These are phyloP conservation scores for Kluyveromyces aestuarii DNA, from an alignment of 805 yeast species.

Conservation along the genomic window DNA sequence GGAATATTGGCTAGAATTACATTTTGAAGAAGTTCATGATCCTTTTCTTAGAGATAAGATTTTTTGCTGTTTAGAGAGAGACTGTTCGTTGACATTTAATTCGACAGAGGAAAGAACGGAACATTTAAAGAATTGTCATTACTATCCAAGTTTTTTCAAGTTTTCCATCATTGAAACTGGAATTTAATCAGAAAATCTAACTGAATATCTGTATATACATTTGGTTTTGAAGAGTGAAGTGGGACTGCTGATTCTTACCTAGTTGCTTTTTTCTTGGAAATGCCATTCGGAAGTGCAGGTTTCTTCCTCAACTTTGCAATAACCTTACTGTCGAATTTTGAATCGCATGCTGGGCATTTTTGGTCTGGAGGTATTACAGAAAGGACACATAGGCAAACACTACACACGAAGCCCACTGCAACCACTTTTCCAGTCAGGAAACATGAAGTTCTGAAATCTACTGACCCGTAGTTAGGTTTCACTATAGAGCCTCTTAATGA, in stretches of 20 bases:
- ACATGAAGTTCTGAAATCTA: constrained; percentile 92
- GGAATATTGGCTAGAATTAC: constrained; percentile 35
- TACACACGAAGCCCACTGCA: constrained; percentile 90
- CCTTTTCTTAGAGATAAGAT: constrained; percentile 33
- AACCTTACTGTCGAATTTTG: constrained; percentile 59
- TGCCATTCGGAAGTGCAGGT: constrained; percentile 43
- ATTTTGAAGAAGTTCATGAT: constrained; percentile 45
- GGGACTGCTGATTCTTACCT: not conserved
- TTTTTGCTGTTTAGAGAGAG: constrained; percentile 35
- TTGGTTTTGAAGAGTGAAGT: not conserved
- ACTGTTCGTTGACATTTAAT: constrained; percentile 34
- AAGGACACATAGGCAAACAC: constrained; percentile 78
- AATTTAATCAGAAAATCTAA: not conserved
- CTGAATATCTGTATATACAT: not conserved
- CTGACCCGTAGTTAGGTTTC: constrained; percentile 73
- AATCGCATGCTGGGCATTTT: constrained; percentile 80
- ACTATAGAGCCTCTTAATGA: constrained; percentile 65
- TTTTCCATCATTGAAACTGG: constrained; percentile 6
- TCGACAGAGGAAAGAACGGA: constrained; percentile 33
- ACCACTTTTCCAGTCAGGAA: constrained; percentile 84
- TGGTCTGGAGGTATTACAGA: constrained; percentile 59
- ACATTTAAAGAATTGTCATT: constrained; percentile 44
- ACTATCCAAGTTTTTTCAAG: constrained; percentile 12
- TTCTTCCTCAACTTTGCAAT: constrained; percentile 48
- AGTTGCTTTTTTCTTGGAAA: constrained; percentile 22